A percentile compares a stretch with the other conserved stretches of the same genome.
phyloP scores from a whole-genome alignment of 2,329 filamentous ascomycete species.

The Trichoderma endophyticum region DNA sequence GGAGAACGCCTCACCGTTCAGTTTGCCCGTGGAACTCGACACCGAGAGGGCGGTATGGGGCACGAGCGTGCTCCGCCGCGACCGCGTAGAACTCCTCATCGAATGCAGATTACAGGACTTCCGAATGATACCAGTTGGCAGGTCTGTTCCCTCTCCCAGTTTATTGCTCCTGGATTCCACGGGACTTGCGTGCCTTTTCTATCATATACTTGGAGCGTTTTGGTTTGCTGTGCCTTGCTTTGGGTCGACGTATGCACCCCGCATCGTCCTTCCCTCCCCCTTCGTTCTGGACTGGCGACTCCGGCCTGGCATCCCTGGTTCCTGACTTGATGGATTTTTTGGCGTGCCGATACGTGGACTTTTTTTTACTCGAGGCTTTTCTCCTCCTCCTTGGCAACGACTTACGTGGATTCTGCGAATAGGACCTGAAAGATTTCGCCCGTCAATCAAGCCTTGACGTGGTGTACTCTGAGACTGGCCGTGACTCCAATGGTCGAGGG shows the following conservation, averaged over 20 bases:
- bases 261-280: slow-evolving; percentile 13
- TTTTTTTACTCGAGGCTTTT: slow-evolving; percentile 27
- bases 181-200: slow-evolving; percentile 33
- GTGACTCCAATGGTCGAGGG: slow-evolving; percentile 90
- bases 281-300: slow-evolving; percentile 28
- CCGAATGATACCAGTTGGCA: slow-evolving; percentile 99
- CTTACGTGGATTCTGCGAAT: slow-evolving; percentile 79
- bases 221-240: slow-evolving; percentile 26
- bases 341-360: slow-evolving; percentile 35
- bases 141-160: slow-evolving; percentile 78
- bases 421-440: slow-evolving; percentile 99
- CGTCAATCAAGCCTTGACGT: slow-evolving; percentile 95
- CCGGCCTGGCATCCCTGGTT: slow-evolving; percentile 26
- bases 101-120: slow-evolving; percentile 97
- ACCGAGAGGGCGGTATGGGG: slow-evolving; percentile 43
- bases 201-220: slow-evolving; percentile 32
- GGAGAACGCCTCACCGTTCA: slow-evolving; percentile 96
- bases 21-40: slow-evolving; percentile 83
- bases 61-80: slow-evolving; percentile 63
- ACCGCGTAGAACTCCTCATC: slow-evolving; percentile 88
- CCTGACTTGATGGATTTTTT: slow-evolving; percentile 36
- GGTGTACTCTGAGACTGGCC: slow-evolving; percentile 94
- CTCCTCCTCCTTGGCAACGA: slow-evolving; percentile 56
- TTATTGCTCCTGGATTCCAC: slow-evolving; percentile 48
- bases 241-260: slow-evolving; percentile 23